These are phyloP conservation scores for Schwanniomyces polymorphus DNA, from an alignment of 805 yeast genomes.

Conservation along the genomic window DNA sequence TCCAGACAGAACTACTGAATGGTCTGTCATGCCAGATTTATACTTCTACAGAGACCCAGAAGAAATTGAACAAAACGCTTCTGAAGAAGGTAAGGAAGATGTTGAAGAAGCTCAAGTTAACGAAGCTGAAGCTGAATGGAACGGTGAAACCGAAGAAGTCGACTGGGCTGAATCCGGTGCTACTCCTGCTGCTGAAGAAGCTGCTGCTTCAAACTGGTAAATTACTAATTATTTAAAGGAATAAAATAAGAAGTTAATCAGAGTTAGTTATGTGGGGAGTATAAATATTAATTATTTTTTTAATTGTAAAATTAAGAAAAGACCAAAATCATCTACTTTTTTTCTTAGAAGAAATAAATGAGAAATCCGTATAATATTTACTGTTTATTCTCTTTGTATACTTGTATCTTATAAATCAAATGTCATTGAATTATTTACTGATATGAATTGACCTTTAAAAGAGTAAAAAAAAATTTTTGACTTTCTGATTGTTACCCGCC, in stretches of 20 bases:
- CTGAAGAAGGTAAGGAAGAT: conserved; percentile 57
- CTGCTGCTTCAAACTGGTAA: conserved; percentile 59
- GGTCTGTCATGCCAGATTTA: conserved; percentile 99
- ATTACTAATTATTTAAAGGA: conserved; percentile 12
- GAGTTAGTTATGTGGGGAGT: conserved; percentile 12
- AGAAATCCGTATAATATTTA: conserved; percentile 10
- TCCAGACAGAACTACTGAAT: conserved; percentile 93
- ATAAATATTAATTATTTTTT: conserved; percentile 7
- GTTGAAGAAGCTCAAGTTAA: conserved; percentile 62
- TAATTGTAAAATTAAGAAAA: conserved; percentile 1
- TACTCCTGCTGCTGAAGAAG: conserved; percentile 69
- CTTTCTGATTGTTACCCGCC: not conserved
- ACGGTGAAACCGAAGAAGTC: conserved; percentile 58
- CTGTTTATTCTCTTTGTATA: conserved; percentile 10
- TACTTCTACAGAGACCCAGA: conserved; percentile 99
- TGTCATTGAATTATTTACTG: conserved; percentile 9
- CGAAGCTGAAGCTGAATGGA: conserved; percentile 57
- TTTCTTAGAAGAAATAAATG: conserved; percentile 11
- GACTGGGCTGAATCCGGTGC: conserved; percentile 65
- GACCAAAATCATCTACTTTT: conserved; percentile 3
- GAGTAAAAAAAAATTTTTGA: not conserved
- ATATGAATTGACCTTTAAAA: not conserved
- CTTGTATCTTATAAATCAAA: conserved; percentile 17
- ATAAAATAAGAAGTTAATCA: conserved; percentile 4
- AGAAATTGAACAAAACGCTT: conserved; percentile 85